phyloP scores from a whole-genome alignment of 108 stramenopile species.

The Pseudonitzschia multiseries region DNA sequence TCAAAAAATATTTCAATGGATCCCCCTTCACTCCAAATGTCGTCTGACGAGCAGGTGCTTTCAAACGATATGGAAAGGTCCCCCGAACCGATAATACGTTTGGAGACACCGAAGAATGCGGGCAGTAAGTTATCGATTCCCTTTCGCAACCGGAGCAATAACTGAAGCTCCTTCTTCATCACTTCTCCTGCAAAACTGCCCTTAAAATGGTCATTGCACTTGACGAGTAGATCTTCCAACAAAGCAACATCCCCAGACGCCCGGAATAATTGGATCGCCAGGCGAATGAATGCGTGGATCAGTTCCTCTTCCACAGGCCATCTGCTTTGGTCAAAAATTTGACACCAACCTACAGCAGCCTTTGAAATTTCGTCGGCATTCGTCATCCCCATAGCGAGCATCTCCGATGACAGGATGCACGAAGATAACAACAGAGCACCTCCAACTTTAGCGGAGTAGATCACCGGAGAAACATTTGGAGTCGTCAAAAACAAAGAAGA shows the following conservation, averaged over 20 bases:
- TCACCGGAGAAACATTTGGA: constrained; percentile 6
- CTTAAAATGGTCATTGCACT: constrained; percentile 19
- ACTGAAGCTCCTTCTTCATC: constrained; percentile 10
- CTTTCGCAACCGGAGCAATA: constrained; percentile 7
- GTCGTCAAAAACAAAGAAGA: constrained; percentile 14
- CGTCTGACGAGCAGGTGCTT: neutral
- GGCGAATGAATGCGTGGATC: constrained; percentile 33
- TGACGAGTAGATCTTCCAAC: constrained; percentile 25
- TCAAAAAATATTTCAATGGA: constrained; percentile 8
- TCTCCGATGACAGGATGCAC: constrained; percentile 46
- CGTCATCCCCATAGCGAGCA: constrained; percentile 33
- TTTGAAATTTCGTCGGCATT: constrained; percentile 24
- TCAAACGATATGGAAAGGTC: neutral
- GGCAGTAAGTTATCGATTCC: neutral
- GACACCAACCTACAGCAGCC: constrained; percentile 30
- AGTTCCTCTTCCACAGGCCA: constrained; percentile 19
- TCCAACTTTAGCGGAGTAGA: constrained; percentile 16
- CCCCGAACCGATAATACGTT: neutral
- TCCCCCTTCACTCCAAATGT: constrained; percentile 10
- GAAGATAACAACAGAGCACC: constrained; percentile 33
- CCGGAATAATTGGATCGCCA: constrained; percentile 33
- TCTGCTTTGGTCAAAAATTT: constrained; percentile 18
- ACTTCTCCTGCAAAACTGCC: neutral
- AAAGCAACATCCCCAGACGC: constrained; percentile 7
- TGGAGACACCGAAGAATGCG: neutral